Evolutionary conservation across 139 green algal genomes (phyloP), one percentile per base, ranked within the genome.

Genomic region (Trebouxia sp.): DNA sequence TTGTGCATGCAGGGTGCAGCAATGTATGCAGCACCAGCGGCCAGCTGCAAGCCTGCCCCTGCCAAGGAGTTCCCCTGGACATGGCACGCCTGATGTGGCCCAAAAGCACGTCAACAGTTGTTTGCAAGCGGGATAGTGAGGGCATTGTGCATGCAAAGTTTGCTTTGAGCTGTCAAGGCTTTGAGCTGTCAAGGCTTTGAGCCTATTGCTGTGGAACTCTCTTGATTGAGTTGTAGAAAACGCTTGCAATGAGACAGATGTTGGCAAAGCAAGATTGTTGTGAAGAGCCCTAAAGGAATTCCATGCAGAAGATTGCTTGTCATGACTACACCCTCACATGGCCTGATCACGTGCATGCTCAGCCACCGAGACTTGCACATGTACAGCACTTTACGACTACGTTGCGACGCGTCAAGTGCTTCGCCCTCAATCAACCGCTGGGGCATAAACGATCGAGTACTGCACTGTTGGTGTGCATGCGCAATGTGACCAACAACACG

Each of bases 51-150:
- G 62, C 62, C 62, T n/a, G 32, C 32, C 26, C 62, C 62, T 28
- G 62, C 62, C 37, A 72, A 72, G 20, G 62, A 72, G 35, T 72
- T 30, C 32, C 62, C 62, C 20, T 72, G 62, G 62, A 72, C 62
- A 30, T 72, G 62, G 62, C 62, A 72, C 20, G 12, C 62, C 20
- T 72, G 55, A 66, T 39, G 0, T n/a, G n/a, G n/a, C n/a, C n/a
- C n/a, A n/a, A n/a, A n/a, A n/a, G n/a, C n/a, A n/a, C n/a, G n/a
- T n/a, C n/a, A n/a, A n/a, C n/a, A n/a, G n/a, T n/a, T n/a, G n/a
- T n/a, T n/a, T n/a, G n/a, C n/a, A n/a, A n/a, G n/a, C n/a, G n/a
- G n/a, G n/a, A n/a, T n/a, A n/a, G n/a, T n/a, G n/a, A n/a, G n/a
- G n/a, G n/a, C n/a, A n/a, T n/a, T n/a, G n/a, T n/a, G n/a, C n/a